phyloP scores from a whole-genome alignment of 306 rosid species.

The Trifolium fragiferum region DNA sequence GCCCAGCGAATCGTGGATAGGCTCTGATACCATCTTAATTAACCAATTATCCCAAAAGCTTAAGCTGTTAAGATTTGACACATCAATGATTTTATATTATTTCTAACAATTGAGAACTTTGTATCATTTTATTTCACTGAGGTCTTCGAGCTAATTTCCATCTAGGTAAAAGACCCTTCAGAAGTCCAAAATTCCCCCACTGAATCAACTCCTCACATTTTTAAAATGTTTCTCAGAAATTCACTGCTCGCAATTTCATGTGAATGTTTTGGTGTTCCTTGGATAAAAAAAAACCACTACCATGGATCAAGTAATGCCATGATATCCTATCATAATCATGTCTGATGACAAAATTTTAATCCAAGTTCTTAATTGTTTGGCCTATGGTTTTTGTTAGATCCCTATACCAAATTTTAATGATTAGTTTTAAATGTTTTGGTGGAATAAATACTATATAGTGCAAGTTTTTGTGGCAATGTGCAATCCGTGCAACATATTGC shows the following conservation, averaged over 20 bases:
- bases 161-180: neutral
- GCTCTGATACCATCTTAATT: too few relatives aligned
- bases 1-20: too few relatives aligned
- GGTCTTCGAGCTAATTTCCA: neutral
- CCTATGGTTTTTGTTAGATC: neutral
- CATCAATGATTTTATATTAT: too few relatives aligned
- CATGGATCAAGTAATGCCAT: conserved; percentile 6
- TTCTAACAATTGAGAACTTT: too few relatives aligned
- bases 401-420: conserved; percentile 2
- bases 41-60: too few relatives aligned
- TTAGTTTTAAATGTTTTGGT: conserved; percentile 9
- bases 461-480: conserved; percentile 10
- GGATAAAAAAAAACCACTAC: neutral
- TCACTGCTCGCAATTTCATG: conserved; percentile 6
- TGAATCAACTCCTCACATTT: conserved; percentile 7
- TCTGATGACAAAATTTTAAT: neutral
- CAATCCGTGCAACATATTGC: conserved; percentile 13
- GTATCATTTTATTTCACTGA: neutral
- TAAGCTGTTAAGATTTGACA: too few relatives aligned
- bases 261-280: conserved; percentile 7
- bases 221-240: conserved; percentile 15
- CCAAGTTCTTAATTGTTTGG: conserved; percentile 7
- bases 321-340: conserved; percentile 12
- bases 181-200: neutral
- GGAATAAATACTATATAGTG: conserved; percentile 10